Evolutionary conservation across 1,139 yeast species (phyloP), one percentile per base, ranked within the genome.

Genomic region (Geotrichum histeridarum): DNA sequence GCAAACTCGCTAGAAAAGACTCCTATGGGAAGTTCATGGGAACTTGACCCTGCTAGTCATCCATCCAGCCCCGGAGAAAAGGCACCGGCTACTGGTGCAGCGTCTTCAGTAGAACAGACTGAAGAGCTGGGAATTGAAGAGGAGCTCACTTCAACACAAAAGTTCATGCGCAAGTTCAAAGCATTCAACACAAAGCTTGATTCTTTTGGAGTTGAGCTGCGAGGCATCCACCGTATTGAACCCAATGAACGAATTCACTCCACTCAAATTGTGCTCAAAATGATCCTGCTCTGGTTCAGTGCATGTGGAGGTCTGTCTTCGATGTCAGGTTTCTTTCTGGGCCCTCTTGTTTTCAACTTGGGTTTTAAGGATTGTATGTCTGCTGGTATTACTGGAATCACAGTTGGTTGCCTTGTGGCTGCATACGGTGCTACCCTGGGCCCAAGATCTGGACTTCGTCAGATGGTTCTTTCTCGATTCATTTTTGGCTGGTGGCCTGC

Each of bases 231-330:
- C 60, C 74, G 96, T 60, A 81, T 86, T 33, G 72, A 79, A 48
- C 86, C 95, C 0, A 76, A 82, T 58, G 89, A 86, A 58, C 74
- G 96, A 59, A 75, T 83, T 30, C 50, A 51, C 37, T 35, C 51
- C 5, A 14, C 50, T 12, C 58, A 60, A 14, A 83, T 82, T 56
- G 74, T 83, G 50, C 53, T 84, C 7, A 77, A 83, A 18, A 88
- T 86, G 15, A 71, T 79, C 14, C 91, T 95, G 1, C 76, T 87
- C 50, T 88, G 96, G 96, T 67, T 86, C 35, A 82, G 91, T 38
- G 96, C 91, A 0, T 79, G 90, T 59, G 94, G 95, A 54, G 91
- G 95, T 0, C 72, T 88, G 36, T 84, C 94, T 5, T 85, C 95
- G 0, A 85, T 87, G 87, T 84, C 95, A 0, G 81, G 93, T 1